Conservation (phyloP, 805 yeast species). For the Starmera quercuum region DNA sequence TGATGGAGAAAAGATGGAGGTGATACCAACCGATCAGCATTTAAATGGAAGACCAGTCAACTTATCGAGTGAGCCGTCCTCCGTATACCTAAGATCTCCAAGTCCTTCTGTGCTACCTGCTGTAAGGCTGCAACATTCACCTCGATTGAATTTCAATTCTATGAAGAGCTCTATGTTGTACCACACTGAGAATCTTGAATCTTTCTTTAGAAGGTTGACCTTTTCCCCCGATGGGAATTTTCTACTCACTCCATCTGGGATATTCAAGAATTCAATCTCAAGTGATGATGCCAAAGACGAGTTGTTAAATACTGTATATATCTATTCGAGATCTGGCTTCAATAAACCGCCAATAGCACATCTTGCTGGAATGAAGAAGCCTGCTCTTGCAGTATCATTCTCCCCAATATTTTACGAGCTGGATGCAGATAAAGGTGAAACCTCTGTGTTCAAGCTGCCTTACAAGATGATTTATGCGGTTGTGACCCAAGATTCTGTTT, state of each 20-base stretch:
- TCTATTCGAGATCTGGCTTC: conserved; percentile 67
- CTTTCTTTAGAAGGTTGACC: conserved; percentile 79
- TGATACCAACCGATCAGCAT: no score
- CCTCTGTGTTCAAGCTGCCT: conserved; percentile 43
- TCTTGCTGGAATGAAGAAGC: conserved; percentile 72
- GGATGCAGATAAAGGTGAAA: conserved; percentile 4
- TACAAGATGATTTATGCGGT: conserved; percentile 86
- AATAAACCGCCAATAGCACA: conserved; percentile 67
- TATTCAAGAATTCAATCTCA: conserved; percentile 29
- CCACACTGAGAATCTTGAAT: conserved; percentile 81
- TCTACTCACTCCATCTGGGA: conserved; percentile 72
- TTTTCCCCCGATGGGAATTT: conserved; percentile 90
- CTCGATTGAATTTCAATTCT: conserved; percentile 19
- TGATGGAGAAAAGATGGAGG: no score
- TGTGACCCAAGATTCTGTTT: conserved; percentile 82
- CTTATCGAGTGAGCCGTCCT: no score
- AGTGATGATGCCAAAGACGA: conserved; percentile 27
- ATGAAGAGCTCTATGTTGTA: conserved; percentile 42
- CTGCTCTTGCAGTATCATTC: conserved; percentile 78
- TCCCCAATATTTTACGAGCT: conserved; percentile 56
- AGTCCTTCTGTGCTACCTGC: conserved; percentile 36
- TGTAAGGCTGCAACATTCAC: conserved; percentile 20
- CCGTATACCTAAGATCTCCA: conserved; percentile 17
- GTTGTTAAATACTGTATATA: conserved; percentile 61
- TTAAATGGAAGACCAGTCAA: no score